Conservation (phyloP, 371 early-diverging fungal genomes). For the Mortierella sp. region DNA sequence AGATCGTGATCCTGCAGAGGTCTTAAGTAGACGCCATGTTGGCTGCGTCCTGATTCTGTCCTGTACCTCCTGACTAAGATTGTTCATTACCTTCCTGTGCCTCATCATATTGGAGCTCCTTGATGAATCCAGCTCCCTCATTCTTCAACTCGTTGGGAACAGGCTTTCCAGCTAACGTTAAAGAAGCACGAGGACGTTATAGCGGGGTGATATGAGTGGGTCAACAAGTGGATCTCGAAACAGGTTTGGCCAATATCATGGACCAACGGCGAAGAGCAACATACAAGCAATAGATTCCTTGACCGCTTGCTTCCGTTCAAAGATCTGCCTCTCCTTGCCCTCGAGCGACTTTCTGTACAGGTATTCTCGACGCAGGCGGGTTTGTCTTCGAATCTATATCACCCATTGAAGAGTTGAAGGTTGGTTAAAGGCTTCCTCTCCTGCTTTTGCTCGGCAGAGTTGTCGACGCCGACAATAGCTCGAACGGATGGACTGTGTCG, state of each 20-base stretch:
- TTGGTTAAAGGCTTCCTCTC: not conserved
- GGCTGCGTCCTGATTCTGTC: too few relatives aligned
- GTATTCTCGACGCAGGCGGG: slow-evolving; percentile 91
- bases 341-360: slow-evolving; percentile 96
- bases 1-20: not conserved
- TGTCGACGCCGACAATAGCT: too few relatives aligned
- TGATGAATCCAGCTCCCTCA: slow-evolving; percentile 78
- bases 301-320: slow-evolving; percentile 92
- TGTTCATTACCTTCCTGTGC: slow-evolving; percentile 74
- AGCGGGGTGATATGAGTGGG: too few relatives aligned
- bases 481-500: too few relatives aligned
- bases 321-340: slow-evolving; percentile 87
- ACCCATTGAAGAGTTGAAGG: not conserved
- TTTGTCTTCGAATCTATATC: slow-evolving; percentile 80
- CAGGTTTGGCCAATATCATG: too few relatives aligned
- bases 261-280: too few relatives aligned
- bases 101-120: slow-evolving; percentile 90
- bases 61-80: too few relatives aligned
- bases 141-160: slow-evolving; percentile 86
- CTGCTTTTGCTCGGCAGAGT: too few relatives aligned
- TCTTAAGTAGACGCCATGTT: too few relatives aligned
- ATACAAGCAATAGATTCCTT: slow-evolving; percentile 92
- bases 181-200: not conserved
- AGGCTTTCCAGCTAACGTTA: slow-evolving; percentile 78
- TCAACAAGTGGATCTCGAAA: too few relatives aligned